Base-by-base conservation (phyloP, 257 asterid species). In the Perilla frutescens region DNA sequence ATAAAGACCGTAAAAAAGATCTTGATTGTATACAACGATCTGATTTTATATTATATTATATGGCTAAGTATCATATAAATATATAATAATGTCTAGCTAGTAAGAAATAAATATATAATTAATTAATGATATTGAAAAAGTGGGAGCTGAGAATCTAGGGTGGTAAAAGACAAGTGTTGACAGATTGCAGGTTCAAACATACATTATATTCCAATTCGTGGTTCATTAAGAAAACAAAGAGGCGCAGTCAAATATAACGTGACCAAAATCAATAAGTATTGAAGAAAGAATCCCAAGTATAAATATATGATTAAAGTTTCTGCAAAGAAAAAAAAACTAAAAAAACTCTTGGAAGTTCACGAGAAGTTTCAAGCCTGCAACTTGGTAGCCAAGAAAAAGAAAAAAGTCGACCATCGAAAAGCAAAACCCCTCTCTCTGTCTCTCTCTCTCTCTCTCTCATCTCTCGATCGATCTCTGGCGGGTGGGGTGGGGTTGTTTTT, bases 381-480 rank as follows among this genome's bases (percentile, higher is more conserved):
- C 92, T 83, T 87, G 79, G 74, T 75, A 6, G 74, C 80, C 87
- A 84, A 87, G 86, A 44, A 68, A 80, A 64, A 20, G 49, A 54
- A 62, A 50, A 71, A 65, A 12, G 77, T 60, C 82, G 68, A 75
- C 32, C 56, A 10, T 56, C 14, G 40, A 70, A 80, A 62, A 49
- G 50, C 71, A 12, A 45, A 44, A 43, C 31, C 7, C 47, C 71
- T 47, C 47, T 66, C 12, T 12, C 12, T 4, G 1, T 45, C 13
- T 50, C 1, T 50, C 5, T 4, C 13, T 50, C 0, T 50, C 49
- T 7, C 1, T 44, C 9, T 44, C 6, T 40, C 7, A n/a, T 4
- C 1, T 1, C 9, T 7, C 12, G n/a, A n/a, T n/a, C n/a, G n/a
- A n/a, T 50, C 1, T 50, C 4, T 13, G 26, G 26, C n/a, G 1